phyloP scores from a whole-genome alignment of 2,329 filamentous ascomycete genomes.

The Knufia fluminis region DNA sequence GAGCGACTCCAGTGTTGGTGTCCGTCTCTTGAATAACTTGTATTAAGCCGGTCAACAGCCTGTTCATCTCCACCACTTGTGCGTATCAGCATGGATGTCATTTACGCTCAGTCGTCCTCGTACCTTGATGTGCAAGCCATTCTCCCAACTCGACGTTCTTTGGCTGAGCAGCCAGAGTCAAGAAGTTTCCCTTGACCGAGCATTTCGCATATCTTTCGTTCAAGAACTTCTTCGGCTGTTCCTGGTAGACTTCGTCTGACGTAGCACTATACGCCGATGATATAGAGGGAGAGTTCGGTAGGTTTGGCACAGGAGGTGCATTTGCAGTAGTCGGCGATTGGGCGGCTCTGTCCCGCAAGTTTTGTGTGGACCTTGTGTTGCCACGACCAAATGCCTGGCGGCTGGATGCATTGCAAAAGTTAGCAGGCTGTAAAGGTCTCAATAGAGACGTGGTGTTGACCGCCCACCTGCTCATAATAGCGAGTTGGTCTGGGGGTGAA shows the following conservation, averaged over 20 bases:
- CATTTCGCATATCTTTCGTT: constrained; percentile 57
- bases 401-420: constrained; percentile 26
- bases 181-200: constrained; percentile 95
- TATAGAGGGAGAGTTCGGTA: constrained; percentile 33
- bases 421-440: constrained; percentile 23
- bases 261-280: constrained; percentile 31
- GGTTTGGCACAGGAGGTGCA: constrained; percentile 25
- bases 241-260: constrained; percentile 30
- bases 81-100: constrained; percentile 12
- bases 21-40: constrained; percentile 81
- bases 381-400: constrained; percentile 42
- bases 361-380: constrained; percentile 36
- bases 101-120: constrained; percentile 20
- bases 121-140: constrained; percentile 93
- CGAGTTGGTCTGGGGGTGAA: constrained; percentile 2
- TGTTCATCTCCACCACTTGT: constrained; percentile 83
- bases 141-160: constrained; percentile 90
- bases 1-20: constrained; percentile 59
- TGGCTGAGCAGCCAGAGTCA: constrained; percentile 85
- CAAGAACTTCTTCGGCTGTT: constrained; percentile 42
- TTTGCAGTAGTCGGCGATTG: constrained; percentile 25
- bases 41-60: constrained; percentile 80
- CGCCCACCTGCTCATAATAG: constrained; percentile 11
- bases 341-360: constrained; percentile 24
- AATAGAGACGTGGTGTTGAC: constrained; percentile 15